Conservation (phyloP, 179 eudicot species). For the Spinacia oleracea region DNA sequence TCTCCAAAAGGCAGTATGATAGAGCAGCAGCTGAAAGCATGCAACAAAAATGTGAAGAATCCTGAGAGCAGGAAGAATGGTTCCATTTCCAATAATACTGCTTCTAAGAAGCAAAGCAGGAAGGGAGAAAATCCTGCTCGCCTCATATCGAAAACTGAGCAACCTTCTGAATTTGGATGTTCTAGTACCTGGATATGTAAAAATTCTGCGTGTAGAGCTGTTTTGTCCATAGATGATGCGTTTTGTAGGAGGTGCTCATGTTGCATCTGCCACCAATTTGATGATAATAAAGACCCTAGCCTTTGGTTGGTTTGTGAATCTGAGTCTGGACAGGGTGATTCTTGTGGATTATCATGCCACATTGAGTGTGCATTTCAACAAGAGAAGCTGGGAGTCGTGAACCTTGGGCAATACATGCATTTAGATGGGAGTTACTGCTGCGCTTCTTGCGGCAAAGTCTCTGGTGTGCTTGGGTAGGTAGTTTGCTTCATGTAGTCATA, state of each 20-base stretch:
- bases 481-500: constrained; percentile 11
- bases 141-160: constrained; percentile 36
- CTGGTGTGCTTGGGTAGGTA: constrained; percentile 79
- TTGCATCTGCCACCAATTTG: constrained; percentile 84
- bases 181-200: constrained; percentile 66
- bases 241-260: constrained; percentile 96
- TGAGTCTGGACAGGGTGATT: constrained; percentile 47
- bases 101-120: constrained; percentile 53
- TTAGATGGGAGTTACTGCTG: constrained; percentile 89
- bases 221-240: constrained; percentile 46
- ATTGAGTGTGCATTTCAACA: constrained; percentile 76
- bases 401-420: constrained; percentile 63
- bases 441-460: constrained; percentile 87
- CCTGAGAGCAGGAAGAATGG: constrained; percentile 49
- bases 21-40: constrained; percentile 50
- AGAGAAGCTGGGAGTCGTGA: constrained; percentile 68
- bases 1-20: constrained; percentile 45
- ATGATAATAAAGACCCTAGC: constrained; percentile 94
- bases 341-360: constrained; percentile 88
- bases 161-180: constrained; percentile 38
- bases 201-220: constrained; percentile 82
- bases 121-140: constrained; percentile 65
- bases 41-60: constrained; percentile 51
- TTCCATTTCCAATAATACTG: constrained; percentile 39
- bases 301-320: constrained; percentile 90